phyloP scores from a whole-genome alignment of 169 alveolate genomes.

The Plasmodium reichenowi region DNA sequence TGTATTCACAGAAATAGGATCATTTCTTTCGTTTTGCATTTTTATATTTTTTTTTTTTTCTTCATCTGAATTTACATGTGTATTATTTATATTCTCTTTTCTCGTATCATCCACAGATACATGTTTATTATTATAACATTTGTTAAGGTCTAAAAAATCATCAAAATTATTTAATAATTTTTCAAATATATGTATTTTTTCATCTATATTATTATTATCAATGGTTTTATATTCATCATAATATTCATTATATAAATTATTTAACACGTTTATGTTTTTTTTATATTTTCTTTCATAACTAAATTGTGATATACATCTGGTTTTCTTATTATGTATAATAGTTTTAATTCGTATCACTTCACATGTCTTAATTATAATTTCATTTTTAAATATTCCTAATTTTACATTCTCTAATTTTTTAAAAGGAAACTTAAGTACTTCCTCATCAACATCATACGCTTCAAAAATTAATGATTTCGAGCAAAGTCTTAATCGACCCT shows the following conservation, averaged over 20 bases:
- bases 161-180: conserved; percentile 34
- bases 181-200: conserved; percentile 33
- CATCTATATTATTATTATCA: conserved; percentile 42
- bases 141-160: not conserved
- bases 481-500: conserved; percentile 89
- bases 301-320: conserved; percentile 83
- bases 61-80: not conserved
- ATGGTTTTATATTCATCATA: conserved; percentile 22
- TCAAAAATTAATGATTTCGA: conserved; percentile 88
- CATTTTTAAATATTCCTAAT: conserved; percentile 29
- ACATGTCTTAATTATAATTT: conserved; percentile 77
- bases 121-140: not conserved
- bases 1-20: not conserved
- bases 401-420: conserved; percentile 70
- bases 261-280: not conserved
- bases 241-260: conserved; percentile 27
- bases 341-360: conserved; percentile 82
- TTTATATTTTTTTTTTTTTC: not conserved
- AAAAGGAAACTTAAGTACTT: conserved; percentile 82
- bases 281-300: conserved; percentile 44
- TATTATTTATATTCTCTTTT: not conserved
- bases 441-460: conserved; percentile 84
- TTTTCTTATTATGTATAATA: conserved; percentile 80
- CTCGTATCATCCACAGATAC: not conserved
- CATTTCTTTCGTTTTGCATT: not conserved